phyloP scores from a whole-genome alignment of 345 rosid species.

The Populus alba region DNA sequence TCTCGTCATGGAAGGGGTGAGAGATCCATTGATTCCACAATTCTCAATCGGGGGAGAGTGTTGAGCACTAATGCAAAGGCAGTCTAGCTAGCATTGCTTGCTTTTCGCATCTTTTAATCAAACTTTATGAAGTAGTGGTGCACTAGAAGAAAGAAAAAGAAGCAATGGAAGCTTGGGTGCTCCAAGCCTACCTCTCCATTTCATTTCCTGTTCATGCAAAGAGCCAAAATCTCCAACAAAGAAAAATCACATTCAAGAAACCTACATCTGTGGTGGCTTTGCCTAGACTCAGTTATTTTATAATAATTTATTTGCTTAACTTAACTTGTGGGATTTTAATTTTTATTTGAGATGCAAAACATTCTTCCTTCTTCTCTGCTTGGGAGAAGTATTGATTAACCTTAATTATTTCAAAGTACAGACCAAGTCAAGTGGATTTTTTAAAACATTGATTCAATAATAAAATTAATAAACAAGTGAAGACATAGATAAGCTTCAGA shows the following conservation, averaged over 20 bases:
- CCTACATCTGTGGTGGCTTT: not conserved
- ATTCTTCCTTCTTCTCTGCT: slow-evolving; percentile 15
- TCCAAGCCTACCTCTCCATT: not conserved
- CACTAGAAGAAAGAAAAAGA: slow-evolving; percentile 11
- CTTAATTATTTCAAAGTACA: not conserved
- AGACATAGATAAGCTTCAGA: not conserved
- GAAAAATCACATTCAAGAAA: too few species aligned
- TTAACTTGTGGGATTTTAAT: not conserved
- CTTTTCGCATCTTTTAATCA: slow-evolving; percentile 1
- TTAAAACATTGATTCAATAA: not conserved
- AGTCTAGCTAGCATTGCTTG: not conserved
- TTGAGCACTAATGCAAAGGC: slow-evolving; percentile 31
- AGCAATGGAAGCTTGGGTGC: not conserved
- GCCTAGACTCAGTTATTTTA: not conserved
- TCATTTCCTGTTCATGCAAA: not conserved
- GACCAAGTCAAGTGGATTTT: not conserved
- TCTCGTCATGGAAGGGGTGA: slow-evolving; percentile 26
- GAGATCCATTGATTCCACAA: slow-evolving; percentile 16
- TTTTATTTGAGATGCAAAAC: not conserved
- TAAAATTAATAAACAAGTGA: not conserved
- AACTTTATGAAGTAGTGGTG: slow-evolving; percentile 23
- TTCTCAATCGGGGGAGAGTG: slow-evolving; percentile 7
- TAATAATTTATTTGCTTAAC: not conserved
- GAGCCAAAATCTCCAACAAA: not conserved
- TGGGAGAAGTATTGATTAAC: not conserved